Evolutionary conservation across 2,329 filamentous ascomycete genomes (phyloP).

Genomic region (Phialocephala subalpina): DNA sequence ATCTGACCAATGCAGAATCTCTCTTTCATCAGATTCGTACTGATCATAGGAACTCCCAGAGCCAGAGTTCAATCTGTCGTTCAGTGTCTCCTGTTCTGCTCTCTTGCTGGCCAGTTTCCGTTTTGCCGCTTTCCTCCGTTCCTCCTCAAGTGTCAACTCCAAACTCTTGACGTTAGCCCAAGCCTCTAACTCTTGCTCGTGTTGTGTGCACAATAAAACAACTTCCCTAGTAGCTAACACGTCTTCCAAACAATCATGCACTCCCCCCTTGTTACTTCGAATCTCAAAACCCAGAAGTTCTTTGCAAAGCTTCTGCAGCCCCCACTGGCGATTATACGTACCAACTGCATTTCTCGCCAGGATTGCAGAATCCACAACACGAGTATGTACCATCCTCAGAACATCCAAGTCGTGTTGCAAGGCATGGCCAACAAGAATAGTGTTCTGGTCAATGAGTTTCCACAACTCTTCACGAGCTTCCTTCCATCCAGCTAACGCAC

Average conservation of each 20-base stretch:
- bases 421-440: conserved; percentile 57
- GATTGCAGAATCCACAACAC: conserved; percentile 54
- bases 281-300: conserved; percentile 48
- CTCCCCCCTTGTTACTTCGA: conserved; percentile 44
- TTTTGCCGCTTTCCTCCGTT: conserved; percentile 23
- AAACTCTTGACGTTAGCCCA: conserved; percentile 44
- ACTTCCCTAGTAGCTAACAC: conserved; percentile 58
- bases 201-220: conserved; percentile 53
- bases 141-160: conserved; percentile 28
- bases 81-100: conserved; percentile 5
- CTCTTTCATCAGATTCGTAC: conserved; percentile 9
- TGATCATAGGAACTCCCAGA: neutral
- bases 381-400: conserved; percentile 51
- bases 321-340: conserved; percentile 41
- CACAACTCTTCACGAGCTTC: conserved; percentile 53
- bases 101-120: conserved; percentile 9
- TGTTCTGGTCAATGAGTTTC: conserved; percentile 50
- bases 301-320: conserved; percentile 47
- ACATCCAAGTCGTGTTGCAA: conserved; percentile 54
- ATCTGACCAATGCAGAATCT: conserved; percentile 30
- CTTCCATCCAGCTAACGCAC: conserved; percentile 50
- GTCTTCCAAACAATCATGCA: conserved; percentile 59
- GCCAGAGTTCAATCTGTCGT: neutral
- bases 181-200: conserved; percentile 45
- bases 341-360: conserved; percentile 48